Conservation (phyloP, 176 grass and related monocot species). For the Triticum aestivum region DNA sequence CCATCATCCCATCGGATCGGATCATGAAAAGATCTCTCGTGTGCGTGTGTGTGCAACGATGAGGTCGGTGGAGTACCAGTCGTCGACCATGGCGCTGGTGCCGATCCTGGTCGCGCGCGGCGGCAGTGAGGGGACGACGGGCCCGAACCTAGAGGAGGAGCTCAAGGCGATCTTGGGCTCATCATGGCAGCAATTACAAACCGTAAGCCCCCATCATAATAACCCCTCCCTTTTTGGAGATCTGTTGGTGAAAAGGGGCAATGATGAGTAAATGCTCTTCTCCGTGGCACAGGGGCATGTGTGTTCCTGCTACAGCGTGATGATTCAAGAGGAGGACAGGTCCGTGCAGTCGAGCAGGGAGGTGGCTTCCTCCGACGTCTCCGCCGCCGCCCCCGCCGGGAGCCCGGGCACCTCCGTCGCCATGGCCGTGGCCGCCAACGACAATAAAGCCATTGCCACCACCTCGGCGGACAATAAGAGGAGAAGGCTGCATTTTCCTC, state of each 20-base stretch:
- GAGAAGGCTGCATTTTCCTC: constrained; percentile 51
- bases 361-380: constrained; percentile 44
- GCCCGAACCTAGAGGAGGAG: not conserved
- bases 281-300: constrained; percentile 59
- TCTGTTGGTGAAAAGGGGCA: constrained; percentile 35
- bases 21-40: not conserved
- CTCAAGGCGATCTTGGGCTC: constrained; percentile 46
- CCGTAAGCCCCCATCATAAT: constrained; percentile 45
- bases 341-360: constrained; percentile 41
- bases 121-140: constrained; percentile 23
- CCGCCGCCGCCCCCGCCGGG: constrained; percentile 33
- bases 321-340: constrained; percentile 60
- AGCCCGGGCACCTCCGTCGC: constrained; percentile 33
- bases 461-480: constrained; percentile 56
- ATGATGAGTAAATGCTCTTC: constrained; percentile 57
- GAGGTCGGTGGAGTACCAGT: constrained; percentile 53
- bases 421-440: not conserved
- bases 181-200: constrained; percentile 49
- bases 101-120: constrained; percentile 50
- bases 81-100: constrained; percentile 67
- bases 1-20: not conserved
- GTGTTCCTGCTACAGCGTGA: constrained; percentile 86
- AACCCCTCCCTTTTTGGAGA: constrained; percentile 8
- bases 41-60: constrained; percentile 41
- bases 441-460: constrained; percentile 30